Conservation (phyloP, 2,329 filamentous ascomycete species). For the Aspergillus thermomutatus region DNA sequence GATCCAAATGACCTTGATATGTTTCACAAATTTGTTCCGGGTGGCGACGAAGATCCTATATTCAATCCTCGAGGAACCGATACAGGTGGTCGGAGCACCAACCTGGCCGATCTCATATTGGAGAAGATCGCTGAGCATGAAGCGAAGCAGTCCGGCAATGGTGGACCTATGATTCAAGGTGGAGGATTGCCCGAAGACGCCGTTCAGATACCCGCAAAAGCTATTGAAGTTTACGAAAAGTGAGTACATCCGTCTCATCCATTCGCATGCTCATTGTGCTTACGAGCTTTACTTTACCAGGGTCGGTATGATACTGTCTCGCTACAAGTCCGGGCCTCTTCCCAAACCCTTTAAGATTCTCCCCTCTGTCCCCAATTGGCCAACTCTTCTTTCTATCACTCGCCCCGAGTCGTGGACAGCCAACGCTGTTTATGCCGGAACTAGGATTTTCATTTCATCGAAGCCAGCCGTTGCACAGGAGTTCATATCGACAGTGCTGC, state of each 20-base stretch:
- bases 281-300: slow-evolving; percentile 40
- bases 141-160: slow-evolving; percentile 55
- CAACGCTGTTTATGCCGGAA: slow-evolving; percentile 83
- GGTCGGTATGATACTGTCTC: slow-evolving; percentile 80
- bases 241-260: slow-evolving; percentile 35
- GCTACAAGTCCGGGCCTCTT: slow-evolving; percentile 93
- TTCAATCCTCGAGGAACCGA: slow-evolving; percentile 56
- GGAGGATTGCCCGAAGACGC: slow-evolving; percentile 69
- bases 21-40: slow-evolving; percentile 85
- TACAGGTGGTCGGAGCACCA: slow-evolving; percentile 59
- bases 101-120: slow-evolving; percentile 88
- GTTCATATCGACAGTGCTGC: slow-evolving; percentile 81
- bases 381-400: slow-evolving; percentile 81
- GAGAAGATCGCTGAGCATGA: slow-evolving; percentile 93
- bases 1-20: slow-evolving; percentile 85
- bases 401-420: slow-evolving; percentile 73
- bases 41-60: slow-evolving; percentile 69
- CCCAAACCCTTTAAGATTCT: slow-evolving; percentile 98
- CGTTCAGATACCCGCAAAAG: slow-evolving; percentile 82
- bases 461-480: slow-evolving; percentile 76
- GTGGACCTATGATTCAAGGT: slow-evolving; percentile 45
- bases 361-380: slow-evolving; percentile 88
- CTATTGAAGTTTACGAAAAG: slow-evolving; percentile 92
- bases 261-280: neutral
- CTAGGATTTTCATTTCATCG: slow-evolving; percentile 84